Percentiles rank a stretch among this genome's conserved stretches.
Conservation (phyloP, 129 eudicot species). For the Deinandra increscens region DNA sequence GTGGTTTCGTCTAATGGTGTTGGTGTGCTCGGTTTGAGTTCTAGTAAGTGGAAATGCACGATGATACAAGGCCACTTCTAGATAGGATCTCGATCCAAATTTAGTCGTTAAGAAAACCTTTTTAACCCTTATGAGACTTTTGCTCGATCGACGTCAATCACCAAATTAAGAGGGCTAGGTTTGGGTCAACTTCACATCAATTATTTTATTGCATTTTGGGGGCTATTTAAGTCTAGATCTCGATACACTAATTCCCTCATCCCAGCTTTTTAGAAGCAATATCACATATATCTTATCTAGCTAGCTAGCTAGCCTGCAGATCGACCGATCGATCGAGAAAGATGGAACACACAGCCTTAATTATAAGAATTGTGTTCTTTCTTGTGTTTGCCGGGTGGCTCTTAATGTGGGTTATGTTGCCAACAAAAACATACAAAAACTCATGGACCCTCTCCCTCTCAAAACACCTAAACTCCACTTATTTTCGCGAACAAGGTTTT, state of each 20-base stretch:
- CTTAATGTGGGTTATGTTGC: conserved; percentile 64
- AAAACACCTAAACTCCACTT: conserved; percentile 45
- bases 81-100: too few relatives aligned
- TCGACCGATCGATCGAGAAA: neutral
- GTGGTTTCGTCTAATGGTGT: too few relatives aligned
- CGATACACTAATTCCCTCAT: neutral
- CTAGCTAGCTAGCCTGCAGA: too few relatives aligned
- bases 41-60: too few relatives aligned
- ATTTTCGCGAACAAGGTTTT: conserved; percentile 58
- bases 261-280: neutral
- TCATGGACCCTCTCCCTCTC: conserved; percentile 50
- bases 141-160: too few relatives aligned
- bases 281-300: too few relatives aligned
- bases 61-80: too few relatives aligned
- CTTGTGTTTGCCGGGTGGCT: conserved; percentile 54
- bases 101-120: too few relatives aligned
- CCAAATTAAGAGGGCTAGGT: neutral
- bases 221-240: neutral
- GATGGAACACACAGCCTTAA: conserved; percentile 30
- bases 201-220: neutral
- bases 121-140: too few relatives aligned
- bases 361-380: conserved; percentile 34
- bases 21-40: too few relatives aligned
- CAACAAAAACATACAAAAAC: conserved; percentile 52
- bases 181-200: neutral